Percentiles rank a stretch among this genome's conserved stretches.
phyloP scores from a whole-genome alignment of 768 basidiomycete genomes.

The Leccinum variicolor region DNA sequence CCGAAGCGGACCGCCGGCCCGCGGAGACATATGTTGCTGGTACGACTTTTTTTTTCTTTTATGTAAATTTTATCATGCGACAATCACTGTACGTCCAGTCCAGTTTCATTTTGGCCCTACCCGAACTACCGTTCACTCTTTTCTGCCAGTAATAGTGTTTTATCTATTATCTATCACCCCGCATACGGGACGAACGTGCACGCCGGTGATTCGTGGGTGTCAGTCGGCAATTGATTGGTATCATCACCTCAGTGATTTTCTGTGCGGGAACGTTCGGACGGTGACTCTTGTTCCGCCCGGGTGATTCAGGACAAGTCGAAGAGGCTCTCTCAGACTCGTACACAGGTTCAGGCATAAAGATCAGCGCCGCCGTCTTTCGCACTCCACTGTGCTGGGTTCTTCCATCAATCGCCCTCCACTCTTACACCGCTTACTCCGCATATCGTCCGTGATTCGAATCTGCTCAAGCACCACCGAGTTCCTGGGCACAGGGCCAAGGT shows the following conservation, averaged over 20 bases:
- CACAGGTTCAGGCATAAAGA: neutral
- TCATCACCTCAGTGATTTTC: neutral
- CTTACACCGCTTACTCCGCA: neutral
- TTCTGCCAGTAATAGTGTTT: neutral
- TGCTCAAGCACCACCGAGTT: neutral
- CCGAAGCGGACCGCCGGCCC: neutral
- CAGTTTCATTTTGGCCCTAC: neutral
- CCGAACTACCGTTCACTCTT: neutral
- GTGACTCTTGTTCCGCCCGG: neutral
- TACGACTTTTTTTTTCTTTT: neutral
- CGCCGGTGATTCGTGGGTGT: neutral
- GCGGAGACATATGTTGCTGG: neutral
- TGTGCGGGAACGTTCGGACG: neutral
- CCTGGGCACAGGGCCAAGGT: neutral
- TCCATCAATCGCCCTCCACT: neutral
- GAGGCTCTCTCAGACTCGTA: neutral
- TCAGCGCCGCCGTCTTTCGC: neutral
- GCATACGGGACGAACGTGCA: constrained; percentile 3
- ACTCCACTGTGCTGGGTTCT: neutral
- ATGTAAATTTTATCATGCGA: neutral
- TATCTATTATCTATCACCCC: neutral
- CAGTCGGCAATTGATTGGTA: neutral
- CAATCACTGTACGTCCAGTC: too few species aligned
- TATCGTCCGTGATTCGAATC: neutral
- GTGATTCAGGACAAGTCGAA: neutral